Percentiles rank a stretch among this genome's conserved stretches.
Evolutionary conservation across 1,284 basidiomycete species (phyloP).

Genomic region (Rugiboletus extremiorientalis): DNA sequence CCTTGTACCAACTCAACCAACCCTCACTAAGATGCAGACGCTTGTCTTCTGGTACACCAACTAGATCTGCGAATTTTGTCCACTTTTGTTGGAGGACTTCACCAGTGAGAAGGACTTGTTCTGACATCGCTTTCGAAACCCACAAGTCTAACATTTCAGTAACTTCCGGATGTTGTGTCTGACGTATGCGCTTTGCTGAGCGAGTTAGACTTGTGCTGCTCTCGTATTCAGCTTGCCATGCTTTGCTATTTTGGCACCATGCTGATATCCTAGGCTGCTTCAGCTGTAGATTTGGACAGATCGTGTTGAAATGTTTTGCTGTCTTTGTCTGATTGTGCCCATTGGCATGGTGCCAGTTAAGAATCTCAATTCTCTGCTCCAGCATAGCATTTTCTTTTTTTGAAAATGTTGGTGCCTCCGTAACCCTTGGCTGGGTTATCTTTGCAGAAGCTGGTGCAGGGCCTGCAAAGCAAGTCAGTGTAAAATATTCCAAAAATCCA

Average conservation of each 20-base stretch:
- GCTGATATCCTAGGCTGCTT: not conserved
- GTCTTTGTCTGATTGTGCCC: not conserved
- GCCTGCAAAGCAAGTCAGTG: no score
- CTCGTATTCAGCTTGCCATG: not conserved
- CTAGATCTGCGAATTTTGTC: constrained; percentile 1
- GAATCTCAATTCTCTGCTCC: not conserved
- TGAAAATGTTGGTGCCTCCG: no score
- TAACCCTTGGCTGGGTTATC: no score
- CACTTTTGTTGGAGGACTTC: constrained; percentile 12
- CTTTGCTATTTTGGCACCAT: not conserved
- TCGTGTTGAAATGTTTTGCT: not conserved
- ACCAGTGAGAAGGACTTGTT: not conserved
- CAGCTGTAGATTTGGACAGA: not conserved
- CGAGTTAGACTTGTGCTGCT: not conserved
- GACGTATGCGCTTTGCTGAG: not conserved
- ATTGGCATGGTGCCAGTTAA: not conserved
- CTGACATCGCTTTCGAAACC: constrained; percentile 11
- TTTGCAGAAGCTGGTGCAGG: no score
- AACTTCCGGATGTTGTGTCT: constrained; percentile 9
- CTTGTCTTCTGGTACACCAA: not conserved
- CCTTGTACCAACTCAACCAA: not conserved
- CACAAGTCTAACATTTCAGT: constrained; percentile 20
- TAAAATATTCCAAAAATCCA: no score
- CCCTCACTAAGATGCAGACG: not conserved
- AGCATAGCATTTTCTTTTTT: not conserved